Evolutionary conservation across 2,329 filamentous ascomycete genomes (phyloP), one percentile per base, ranked within the genome.

Genomic region (Neopestalotiopsis clavispora): DNA sequence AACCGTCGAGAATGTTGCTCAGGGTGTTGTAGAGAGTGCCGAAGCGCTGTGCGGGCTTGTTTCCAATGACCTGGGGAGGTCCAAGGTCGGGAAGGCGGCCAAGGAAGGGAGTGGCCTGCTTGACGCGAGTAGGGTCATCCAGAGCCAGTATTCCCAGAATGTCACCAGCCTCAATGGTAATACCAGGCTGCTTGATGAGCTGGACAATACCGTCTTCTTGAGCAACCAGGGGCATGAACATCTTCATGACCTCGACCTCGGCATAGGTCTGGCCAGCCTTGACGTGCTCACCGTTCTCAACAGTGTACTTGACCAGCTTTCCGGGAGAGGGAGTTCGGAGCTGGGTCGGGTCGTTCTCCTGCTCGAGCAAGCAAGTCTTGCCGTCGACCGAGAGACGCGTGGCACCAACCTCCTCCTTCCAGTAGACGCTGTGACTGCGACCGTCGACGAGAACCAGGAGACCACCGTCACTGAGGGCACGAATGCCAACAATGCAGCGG

Each of bases 171-270:
- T 98, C 95, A 62, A 99, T 92, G 20, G 94, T 97, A n/a, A 96
- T 93, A 80, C 96, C 96, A 71, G 96, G 96, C 84, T 98, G 96
- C 89, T 99, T 99, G 87, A 99, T 97, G 76, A 99, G 89, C 84
- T 98, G 96, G 68, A 99, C 95, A 67, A 97, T 89, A 85, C 96
- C 96, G 76, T 97, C 96, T 81, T 99, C 96, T 79, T 95, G 92
- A 2, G 96, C 93, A 71, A 99, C 89, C 67, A 99, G 87, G 77
- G 96, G 96, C 96, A 99, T 99, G 88, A 98, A 98, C 96, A 99
- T 99, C 89, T 99, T 99, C 96, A 99, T 99, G 83, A 99, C 96
- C 84, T 99, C 96, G 56, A 99, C 95, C 82, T 99, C 96, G 68
- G 96, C 96, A 78, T 94, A 99, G 42, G 95, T 87, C 81, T 98